These are phyloP conservation scores for Hansenula sp. DNA, from an alignment of 1,139 yeast genomes.

Conservation along the genomic window DNA sequence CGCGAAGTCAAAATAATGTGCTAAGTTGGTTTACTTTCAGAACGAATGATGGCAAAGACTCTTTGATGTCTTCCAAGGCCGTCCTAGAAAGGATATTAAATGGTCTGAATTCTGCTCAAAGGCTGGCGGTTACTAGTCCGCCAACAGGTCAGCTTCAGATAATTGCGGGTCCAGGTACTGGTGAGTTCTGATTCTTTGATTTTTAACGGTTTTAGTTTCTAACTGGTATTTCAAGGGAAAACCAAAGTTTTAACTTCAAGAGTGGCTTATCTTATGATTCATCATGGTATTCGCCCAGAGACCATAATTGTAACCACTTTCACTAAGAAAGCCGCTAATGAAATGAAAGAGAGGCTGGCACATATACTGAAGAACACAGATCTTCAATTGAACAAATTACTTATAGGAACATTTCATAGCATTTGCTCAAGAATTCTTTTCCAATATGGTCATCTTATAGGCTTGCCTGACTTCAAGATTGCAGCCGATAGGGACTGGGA, in stretches of 20 bases:
- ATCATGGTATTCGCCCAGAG: conserved; percentile 50
- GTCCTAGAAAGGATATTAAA: conserved; percentile 8
- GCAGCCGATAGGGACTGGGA: conserved; percentile 66
- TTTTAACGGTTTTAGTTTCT: background rate
- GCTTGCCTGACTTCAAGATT: conserved; percentile 47
- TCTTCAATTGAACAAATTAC: conserved; percentile 36
- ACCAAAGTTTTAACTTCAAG: conserved; percentile 78
- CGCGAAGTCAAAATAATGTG: too few species aligned
- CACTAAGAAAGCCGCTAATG: conserved; percentile 86
- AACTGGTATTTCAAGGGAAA: conserved; percentile 44
- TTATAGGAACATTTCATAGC: conserved; percentile 87
- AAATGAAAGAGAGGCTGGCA: conserved; percentile 62
- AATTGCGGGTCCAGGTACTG: conserved; percentile 89
- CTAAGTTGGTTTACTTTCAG: too few species aligned
- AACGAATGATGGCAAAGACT: too few species aligned
- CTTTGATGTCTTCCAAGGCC: background rate
- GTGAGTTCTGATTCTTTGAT: conserved; percentile 14
- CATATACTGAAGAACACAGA: conserved; percentile 37
- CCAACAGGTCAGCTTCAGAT: conserved; percentile 58
- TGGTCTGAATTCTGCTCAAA: conserved; percentile 55
- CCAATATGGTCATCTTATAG: conserved; percentile 51
- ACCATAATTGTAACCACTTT: conserved; percentile 81
- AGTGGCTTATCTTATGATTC: conserved; percentile 63
- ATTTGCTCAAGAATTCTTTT: conserved; percentile 62
- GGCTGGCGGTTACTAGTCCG: conserved; percentile 56